A percentile compares a stretch with the other conserved stretches of the same genome.
These are phyloP conservation scores for Striga hermonthica DNA, from an alignment of 305 asterid genomes.

Conservation along the genomic window DNA sequence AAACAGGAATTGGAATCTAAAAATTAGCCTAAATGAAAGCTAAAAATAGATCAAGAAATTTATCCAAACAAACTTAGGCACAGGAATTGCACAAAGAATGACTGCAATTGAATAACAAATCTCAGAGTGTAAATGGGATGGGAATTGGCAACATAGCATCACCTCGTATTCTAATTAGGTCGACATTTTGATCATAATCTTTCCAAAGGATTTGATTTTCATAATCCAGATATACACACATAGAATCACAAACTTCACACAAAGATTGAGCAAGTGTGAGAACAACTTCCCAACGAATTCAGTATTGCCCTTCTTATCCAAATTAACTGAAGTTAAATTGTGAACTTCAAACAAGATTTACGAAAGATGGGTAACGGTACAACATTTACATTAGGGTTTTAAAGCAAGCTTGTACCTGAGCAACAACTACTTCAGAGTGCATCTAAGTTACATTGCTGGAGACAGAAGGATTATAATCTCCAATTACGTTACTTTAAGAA, in stretches of 20 bases:
- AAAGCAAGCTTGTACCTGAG: background rate
- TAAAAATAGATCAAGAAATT: constrained; percentile 20
- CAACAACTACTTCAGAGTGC: background rate
- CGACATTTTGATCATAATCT: background rate
- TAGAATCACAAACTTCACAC: background rate
- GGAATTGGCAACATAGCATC: background rate
- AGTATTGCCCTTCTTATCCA: background rate
- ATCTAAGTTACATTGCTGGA: too few species aligned
- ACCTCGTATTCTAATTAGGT: background rate
- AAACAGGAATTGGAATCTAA: constrained; percentile 27
- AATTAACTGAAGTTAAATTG: background rate
- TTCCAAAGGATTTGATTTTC: background rate
- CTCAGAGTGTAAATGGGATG: background rate
- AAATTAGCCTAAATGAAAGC: constrained; percentile 19
- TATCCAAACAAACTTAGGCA: constrained; percentile 18
- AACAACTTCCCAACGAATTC: background rate
- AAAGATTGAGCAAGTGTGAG: background rate
- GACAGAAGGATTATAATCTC: too few species aligned
- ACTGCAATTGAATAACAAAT: constrained; percentile 1
- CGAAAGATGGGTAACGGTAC: background rate
- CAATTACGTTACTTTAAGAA: too few species aligned
- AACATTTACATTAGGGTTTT: background rate
- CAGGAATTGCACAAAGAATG: background rate
- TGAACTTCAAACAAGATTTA: background rate
- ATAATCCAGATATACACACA: background rate